Evolutionary conservation across 164 flowering plant species (phyloP).

Genomic region (Aristolochia fimbriata): DNA sequence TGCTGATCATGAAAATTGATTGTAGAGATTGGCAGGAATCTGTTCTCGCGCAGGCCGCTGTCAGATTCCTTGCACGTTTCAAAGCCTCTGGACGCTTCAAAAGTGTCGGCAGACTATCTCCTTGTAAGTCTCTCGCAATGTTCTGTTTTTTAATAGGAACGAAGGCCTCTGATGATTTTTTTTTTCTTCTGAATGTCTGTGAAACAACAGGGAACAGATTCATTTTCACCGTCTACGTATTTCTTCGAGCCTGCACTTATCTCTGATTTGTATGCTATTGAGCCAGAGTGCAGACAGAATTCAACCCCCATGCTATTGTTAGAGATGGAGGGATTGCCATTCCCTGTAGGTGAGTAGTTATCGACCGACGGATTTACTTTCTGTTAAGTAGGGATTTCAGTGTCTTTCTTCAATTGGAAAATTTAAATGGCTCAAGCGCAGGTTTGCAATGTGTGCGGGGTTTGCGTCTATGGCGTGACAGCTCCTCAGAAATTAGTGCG

Average conservation of each 20-base stretch:
- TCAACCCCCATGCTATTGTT: constrained; percentile 36
- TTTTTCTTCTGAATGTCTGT: constrained; percentile 1
- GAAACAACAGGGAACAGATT: constrained; percentile 62
- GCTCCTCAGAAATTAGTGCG: constrained; percentile 49
- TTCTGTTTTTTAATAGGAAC: neutral
- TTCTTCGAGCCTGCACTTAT: constrained; percentile 61
- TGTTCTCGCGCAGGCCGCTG: constrained; percentile 27
- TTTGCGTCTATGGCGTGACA: constrained; percentile 61
- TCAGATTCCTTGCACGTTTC: constrained; percentile 31
- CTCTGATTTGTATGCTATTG: constrained; percentile 40
- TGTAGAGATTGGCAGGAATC: constrained; percentile 44
- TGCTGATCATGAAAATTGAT: neutral
- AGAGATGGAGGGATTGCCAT: constrained; percentile 11
- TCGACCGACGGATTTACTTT: too few relatives aligned
- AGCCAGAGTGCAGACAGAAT: constrained; percentile 41
- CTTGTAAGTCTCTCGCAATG: neutral
- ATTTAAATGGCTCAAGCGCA: constrained; percentile 14
- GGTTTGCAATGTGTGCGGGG: constrained; percentile 62
- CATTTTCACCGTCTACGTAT: constrained; percentile 18
- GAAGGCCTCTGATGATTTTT: neutral
- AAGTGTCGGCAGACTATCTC: constrained; percentile 8
- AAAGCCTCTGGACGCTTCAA: constrained; percentile 35
- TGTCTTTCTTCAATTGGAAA: neutral
- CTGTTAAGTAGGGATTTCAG: neutral
- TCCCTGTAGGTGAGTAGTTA: neutral